Percentiles rank a stretch among this genome's conserved stretches.
Evolutionary conservation across 1,284 basidiomycete species (phyloP).

Genomic region (Malassezia caprae): DNA sequence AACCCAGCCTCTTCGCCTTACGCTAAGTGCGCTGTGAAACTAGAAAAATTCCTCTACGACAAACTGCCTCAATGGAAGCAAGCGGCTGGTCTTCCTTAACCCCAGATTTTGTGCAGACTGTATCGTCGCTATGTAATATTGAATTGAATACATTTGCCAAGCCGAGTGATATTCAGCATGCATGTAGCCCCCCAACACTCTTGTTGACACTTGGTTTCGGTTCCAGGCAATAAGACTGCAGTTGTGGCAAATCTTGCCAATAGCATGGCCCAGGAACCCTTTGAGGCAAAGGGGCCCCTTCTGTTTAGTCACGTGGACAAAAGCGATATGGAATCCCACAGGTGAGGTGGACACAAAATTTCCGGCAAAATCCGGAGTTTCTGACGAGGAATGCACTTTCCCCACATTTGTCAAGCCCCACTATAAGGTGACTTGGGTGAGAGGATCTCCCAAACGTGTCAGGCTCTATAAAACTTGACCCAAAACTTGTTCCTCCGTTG

Average conservation of each 20-base stretch:
- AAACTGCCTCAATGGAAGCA: conserved; percentile 22
- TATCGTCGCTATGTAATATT: neutral
- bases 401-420: neutral
- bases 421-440: neutral
- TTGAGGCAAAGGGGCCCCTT: too few relatives aligned
- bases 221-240: neutral
- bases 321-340: neutral
- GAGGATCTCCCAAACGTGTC: neutral
- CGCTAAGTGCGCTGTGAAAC: conserved; percentile 69
- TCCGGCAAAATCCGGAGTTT: neutral
- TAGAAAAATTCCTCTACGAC: conserved; percentile 56
- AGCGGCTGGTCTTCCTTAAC: neutral
- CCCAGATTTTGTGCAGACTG: neutral
- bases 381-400: neutral
- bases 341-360: neutral
- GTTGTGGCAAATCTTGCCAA: neutral
- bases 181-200: neutral
- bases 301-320: neutral
- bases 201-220: too few relatives aligned
- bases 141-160: neutral
- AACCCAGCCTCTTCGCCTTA: conserved; percentile 79
- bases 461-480: neutral
- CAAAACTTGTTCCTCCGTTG: neutral
- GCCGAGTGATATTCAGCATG: neutral
- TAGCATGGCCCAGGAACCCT: neutral